phyloP scores from a whole-genome alignment of 1,284 basidiomycete genomes.

The Bjerkandera adusta region DNA sequence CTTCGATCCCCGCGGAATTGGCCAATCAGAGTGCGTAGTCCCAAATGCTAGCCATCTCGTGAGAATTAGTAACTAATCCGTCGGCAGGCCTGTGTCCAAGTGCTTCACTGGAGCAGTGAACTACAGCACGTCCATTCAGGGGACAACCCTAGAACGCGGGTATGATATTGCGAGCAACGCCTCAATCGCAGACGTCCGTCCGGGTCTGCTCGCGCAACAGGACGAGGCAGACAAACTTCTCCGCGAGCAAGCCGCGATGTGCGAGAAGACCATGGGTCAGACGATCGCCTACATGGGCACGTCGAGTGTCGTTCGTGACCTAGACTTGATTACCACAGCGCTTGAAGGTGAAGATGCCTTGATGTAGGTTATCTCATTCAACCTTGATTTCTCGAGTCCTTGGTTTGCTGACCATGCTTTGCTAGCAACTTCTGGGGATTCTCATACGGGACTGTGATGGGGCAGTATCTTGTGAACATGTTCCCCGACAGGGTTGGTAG shows the following conservation, averaged over 20 bases:
- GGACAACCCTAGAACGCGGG: constrained; percentile 36
- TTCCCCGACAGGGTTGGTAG: constrained; percentile 25
- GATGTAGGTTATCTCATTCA: constrained; percentile 31
- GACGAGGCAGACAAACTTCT: constrained; percentile 34
- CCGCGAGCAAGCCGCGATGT: constrained; percentile 35
- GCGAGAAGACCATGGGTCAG: constrained; percentile 37
- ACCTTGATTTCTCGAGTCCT: constrained; percentile 24
- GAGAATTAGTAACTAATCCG: background rate
- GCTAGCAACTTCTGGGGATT: constrained; percentile 27
- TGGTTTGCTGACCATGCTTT: constrained; percentile 14
- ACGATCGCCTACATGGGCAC: constrained; percentile 43
- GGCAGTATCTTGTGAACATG: constrained; percentile 28
- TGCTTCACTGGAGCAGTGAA: constrained; percentile 32
- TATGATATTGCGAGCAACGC: constrained; percentile 33
- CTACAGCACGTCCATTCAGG: constrained; percentile 33
- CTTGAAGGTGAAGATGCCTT: constrained; percentile 39
- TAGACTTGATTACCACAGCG: constrained; percentile 37
- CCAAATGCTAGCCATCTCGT: background rate
- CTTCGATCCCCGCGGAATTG: constrained; percentile 44
- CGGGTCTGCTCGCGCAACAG: constrained; percentile 33
- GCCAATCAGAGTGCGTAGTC: constrained; percentile 28
- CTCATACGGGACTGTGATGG: constrained; percentile 26
- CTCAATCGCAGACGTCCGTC: constrained; percentile 23
- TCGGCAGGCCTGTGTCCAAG: constrained; percentile 31
- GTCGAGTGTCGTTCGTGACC: constrained; percentile 39